Percentiles rank a stretch among this genome's conserved stretches.
These are phyloP conservation scores for Davidsoniella virescens DNA, from an alignment of 2,329 filamentous ascomycete genomes.

Conservation along the genomic window DNA sequence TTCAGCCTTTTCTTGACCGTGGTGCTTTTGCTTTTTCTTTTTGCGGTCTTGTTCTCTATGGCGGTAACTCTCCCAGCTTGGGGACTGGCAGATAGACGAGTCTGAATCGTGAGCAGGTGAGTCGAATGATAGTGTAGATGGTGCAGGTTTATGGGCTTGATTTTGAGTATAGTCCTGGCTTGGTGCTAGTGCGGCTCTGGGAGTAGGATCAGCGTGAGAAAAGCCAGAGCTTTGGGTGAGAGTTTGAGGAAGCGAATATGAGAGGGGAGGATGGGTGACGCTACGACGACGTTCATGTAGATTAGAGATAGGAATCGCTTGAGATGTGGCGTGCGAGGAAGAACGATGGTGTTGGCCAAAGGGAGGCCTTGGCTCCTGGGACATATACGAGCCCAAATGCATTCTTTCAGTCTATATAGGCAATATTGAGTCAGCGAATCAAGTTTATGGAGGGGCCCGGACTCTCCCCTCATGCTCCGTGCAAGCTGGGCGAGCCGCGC, in stretches of 20 bases:
- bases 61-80: neutral
- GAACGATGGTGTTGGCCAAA: constrained; percentile 1
- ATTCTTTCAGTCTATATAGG: constrained; percentile 8
- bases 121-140: neutral
- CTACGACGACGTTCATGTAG: neutral
- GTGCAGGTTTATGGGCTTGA: neutral
- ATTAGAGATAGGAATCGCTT: constrained; percentile 1
- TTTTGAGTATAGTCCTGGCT: no score
- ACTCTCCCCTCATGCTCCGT: no score
- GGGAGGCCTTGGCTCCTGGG: constrained; percentile 7
- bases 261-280: neutral
- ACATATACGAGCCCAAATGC: constrained; percentile 2
- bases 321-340: neutral
- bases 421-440: no score
- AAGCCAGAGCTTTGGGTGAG: neutral
- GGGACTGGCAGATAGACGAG: constrained; percentile 3
- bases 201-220: neutral
- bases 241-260: neutral
- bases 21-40: neutral
- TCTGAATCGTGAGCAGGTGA: neutral
- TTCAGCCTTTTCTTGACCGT: neutral
- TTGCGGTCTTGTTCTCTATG: neutral
- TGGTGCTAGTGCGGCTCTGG: neutral
- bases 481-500: neutral
- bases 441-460: no score